Percentiles rank a stretch among this genome's conserved stretches.
phyloP scores from a whole-genome alignment of 1,139 yeast genomes.

The Geotrichum siamense region DNA sequence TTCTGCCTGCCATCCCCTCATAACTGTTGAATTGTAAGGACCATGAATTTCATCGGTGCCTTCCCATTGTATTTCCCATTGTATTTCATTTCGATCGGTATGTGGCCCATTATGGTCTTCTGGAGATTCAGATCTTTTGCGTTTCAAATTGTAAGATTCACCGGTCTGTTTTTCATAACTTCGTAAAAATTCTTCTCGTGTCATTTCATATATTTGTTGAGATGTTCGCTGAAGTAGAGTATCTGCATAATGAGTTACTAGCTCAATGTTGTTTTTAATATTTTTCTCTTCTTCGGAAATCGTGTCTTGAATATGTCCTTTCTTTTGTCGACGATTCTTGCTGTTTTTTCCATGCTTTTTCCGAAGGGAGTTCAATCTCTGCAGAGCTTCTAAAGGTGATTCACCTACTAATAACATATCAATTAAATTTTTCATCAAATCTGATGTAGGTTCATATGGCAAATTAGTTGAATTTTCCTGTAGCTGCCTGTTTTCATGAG shows the following conservation, averaged over 20 bases:
- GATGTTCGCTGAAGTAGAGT: conserved; percentile 38
- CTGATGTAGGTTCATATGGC: conserved; percentile 2
- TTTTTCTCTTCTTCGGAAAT: conserved; percentile 9
- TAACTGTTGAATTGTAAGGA: conserved; percentile 50
- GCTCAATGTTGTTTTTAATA: conserved; percentile 33
- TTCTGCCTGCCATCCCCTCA: conserved; percentile 51
- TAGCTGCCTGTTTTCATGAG: conserved; percentile 37
- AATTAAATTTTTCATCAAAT: conserved; percentile 27
- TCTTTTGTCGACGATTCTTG: conserved; percentile 13
- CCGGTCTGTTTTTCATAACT: conserved; percentile 48
- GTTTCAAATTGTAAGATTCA: conserved; percentile 24
- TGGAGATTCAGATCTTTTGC: conserved; percentile 22
- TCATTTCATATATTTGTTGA: conserved; percentile 46
- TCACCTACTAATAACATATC: conserved; percentile 51
- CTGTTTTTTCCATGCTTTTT: conserved; percentile 11
- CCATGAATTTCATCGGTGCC: conserved; percentile 49
- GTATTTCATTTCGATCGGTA: conserved; percentile 5
- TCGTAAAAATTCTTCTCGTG: conserved; percentile 55
- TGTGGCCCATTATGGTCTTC: conserved; percentile 5
- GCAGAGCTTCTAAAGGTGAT: conserved; percentile 53
- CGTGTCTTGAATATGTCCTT: conserved; percentile 12
- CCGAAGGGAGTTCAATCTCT: conserved; percentile 22
- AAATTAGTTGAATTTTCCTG: conserved; percentile 17
- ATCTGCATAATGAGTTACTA: conserved; percentile 49
- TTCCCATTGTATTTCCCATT: conserved; percentile 61